Evolutionary conservation across 495 filamentous ascomycete genomes (phyloP).

Genomic region (Aspergillus olivimuriae): DNA sequence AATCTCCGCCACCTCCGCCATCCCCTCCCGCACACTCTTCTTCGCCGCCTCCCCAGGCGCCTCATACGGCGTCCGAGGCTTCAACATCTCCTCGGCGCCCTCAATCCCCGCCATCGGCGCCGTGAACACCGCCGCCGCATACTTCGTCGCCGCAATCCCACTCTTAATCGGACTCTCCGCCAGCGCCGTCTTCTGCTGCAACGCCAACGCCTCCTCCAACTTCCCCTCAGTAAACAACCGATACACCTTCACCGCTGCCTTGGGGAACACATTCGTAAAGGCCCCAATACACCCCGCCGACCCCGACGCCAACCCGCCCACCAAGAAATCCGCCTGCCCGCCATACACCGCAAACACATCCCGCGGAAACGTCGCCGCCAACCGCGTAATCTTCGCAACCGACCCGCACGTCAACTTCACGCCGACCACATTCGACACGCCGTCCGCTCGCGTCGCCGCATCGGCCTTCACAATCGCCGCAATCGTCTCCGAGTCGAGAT

Average conservation of each 20-base stretch:
- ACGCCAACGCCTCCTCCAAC: conserved; percentile 44
- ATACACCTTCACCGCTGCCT: conserved; percentile 47
- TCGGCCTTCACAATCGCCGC: conserved; percentile 38
- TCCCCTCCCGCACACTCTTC: conserved; percentile 36
- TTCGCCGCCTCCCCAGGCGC: conserved; percentile 42
- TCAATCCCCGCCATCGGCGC: conserved; percentile 52
- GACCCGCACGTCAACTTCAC: conserved; percentile 66
- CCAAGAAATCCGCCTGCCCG: conserved; percentile 64
- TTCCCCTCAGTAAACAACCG: conserved; percentile 44
- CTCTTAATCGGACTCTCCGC: conserved; percentile 53
- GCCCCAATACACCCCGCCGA: conserved; percentile 60
- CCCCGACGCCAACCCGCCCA: conserved; percentile 52
- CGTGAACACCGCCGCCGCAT: conserved; percentile 50
- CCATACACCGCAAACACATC: conserved; percentile 59
- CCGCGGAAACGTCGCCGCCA: conserved; percentile 47
- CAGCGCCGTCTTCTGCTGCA: conserved; percentile 47
- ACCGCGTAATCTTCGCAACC: conserved; percentile 58
- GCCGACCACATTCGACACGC: conserved; percentile 51
- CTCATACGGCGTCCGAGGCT: conserved; percentile 53
- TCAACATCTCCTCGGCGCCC: conserved; percentile 47
- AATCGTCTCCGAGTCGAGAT: conserved; percentile 59
- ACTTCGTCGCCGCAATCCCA: conserved; percentile 61
- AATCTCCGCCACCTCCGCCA: conserved; percentile 24
- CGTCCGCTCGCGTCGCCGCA: conserved; percentile 36
- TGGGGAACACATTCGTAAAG: conserved; percentile 62